These are phyloP conservation scores for Parascedosporium putredinis DNA, from an alignment of 2,329 filamentous ascomycete species.

Conservation along the genomic window DNA sequence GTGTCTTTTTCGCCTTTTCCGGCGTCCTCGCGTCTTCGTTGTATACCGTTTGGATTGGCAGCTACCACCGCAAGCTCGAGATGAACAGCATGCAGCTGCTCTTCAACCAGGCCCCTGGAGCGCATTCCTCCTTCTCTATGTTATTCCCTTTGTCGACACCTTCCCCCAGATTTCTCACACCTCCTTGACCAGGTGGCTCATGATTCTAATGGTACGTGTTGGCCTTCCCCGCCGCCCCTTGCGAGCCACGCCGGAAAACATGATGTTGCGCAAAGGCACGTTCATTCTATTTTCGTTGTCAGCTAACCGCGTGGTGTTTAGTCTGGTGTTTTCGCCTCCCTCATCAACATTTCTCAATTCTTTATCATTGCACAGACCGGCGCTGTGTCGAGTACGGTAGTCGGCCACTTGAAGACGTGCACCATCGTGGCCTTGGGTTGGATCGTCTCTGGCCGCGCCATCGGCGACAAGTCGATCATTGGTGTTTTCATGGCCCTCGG, in stretches of 20 bases:
- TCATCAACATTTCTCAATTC: constrained; percentile 56
- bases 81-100: constrained; percentile 61
- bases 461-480: constrained; percentile 43
- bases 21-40: constrained; percentile 56
- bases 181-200: constrained; percentile 38
- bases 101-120: constrained; percentile 58
- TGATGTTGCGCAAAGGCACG: not conserved
- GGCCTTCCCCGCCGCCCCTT: not conserved
- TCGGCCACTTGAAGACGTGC: constrained; percentile 56
- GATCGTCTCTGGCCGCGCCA: constrained; percentile 42
- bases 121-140: constrained; percentile 51
- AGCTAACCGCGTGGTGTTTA: too few relatives aligned
- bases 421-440: constrained; percentile 55
- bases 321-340: constrained; percentile 52
- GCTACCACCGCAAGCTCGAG: constrained; percentile 53
- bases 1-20: constrained; percentile 53
- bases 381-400: constrained; percentile 54
- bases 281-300: too few relatives aligned
- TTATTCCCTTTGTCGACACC: constrained; percentile 55
- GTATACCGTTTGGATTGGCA: constrained; percentile 60
- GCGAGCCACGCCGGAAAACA: not conserved
- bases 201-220: constrained; percentile 46
- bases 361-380: constrained; percentile 53
- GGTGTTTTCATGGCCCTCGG: constrained; percentile 46
- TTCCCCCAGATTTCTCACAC: constrained; percentile 47